Conservation (phyloP, 139 green algal genomes). For the Asterochloris erici region DNA sequence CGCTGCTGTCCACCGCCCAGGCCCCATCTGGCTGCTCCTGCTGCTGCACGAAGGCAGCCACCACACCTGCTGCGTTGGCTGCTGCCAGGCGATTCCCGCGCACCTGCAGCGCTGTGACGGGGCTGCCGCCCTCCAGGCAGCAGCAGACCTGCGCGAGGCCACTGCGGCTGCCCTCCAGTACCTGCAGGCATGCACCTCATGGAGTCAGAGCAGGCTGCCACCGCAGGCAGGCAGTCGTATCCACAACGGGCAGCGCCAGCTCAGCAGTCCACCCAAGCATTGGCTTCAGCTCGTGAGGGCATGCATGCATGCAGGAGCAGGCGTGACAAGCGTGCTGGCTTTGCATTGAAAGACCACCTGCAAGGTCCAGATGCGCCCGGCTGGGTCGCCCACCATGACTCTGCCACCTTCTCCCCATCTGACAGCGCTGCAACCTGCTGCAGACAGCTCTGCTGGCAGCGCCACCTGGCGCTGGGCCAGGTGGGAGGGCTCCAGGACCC, state of each 20-base stretch:
- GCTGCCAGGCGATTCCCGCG: background rate
- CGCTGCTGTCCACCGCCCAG: background rate
- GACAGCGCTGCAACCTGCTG: background rate
- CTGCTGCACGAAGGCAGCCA: conserved; percentile 14
- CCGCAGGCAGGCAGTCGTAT: background rate
- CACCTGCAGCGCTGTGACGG: background rate
- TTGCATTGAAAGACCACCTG: conserved; percentile 13
- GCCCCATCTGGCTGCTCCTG: background rate
- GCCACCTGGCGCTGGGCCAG: conserved; percentile 33
- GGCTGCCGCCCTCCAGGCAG: too few species aligned
- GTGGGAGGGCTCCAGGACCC: conserved; percentile 42
- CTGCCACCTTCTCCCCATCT: background rate
- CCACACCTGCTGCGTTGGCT: background rate
- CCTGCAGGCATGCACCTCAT: background rate
- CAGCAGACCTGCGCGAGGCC: background rate
- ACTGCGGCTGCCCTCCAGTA: conserved; percentile 1
- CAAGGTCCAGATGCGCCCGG: conserved; percentile 17
- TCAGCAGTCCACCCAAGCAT: too few species aligned
- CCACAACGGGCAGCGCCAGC: too few species aligned
- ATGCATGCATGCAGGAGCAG: background rate
- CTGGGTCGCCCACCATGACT: background rate
- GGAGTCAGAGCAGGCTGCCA: background rate
- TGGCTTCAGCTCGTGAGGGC: too few species aligned
- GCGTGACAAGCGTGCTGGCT: background rate
- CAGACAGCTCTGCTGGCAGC: conserved; percentile 4